Conservation (phyloP, 2,329 filamentous ascomycete species). For the Neonectria sp. region DNA sequence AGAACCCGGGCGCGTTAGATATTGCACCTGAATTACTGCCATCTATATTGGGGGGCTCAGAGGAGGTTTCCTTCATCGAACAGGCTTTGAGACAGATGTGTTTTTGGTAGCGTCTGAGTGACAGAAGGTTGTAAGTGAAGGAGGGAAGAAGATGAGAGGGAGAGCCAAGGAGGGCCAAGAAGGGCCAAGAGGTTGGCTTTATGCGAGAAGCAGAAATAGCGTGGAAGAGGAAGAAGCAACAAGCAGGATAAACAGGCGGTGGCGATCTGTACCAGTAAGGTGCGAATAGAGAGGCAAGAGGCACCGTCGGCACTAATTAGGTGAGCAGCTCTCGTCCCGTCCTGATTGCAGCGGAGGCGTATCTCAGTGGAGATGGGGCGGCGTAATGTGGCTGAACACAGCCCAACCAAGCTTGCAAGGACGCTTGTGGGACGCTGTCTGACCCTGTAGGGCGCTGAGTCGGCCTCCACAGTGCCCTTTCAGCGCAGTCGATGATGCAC, state of each 20-base stretch:
- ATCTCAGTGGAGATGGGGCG: slow-evolving; percentile 13
- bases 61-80: slow-evolving; percentile 76
- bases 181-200: slow-evolving; percentile 25
- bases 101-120: neutral
- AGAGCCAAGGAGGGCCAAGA: slow-evolving; percentile 1
- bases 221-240: neutral
- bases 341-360: slow-evolving; percentile 7
- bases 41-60: slow-evolving; percentile 69
- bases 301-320: neutral
- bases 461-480: slow-evolving; percentile 1
- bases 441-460: neutral
- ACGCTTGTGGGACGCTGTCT: neutral
- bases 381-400: slow-evolving; percentile 27
- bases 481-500: slow-evolving; percentile 12
- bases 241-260: slow-evolving; percentile 1
- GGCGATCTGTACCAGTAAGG: slow-evolving; percentile 22
- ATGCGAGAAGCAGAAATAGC: slow-evolving; percentile 4
- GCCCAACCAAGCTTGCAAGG: neutral
- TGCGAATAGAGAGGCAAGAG: neutral
- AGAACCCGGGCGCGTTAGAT: slow-evolving; percentile 68
- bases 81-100: slow-evolving; percentile 45
- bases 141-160: neutral
- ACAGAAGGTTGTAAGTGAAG: neutral
- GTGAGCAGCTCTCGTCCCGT: neutral
- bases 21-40: slow-evolving; percentile 70